These are phyloP conservation scores for Tulasnella calospora DNA, from an alignment of 768 basidiomycete species.

Conservation along the genomic window DNA sequence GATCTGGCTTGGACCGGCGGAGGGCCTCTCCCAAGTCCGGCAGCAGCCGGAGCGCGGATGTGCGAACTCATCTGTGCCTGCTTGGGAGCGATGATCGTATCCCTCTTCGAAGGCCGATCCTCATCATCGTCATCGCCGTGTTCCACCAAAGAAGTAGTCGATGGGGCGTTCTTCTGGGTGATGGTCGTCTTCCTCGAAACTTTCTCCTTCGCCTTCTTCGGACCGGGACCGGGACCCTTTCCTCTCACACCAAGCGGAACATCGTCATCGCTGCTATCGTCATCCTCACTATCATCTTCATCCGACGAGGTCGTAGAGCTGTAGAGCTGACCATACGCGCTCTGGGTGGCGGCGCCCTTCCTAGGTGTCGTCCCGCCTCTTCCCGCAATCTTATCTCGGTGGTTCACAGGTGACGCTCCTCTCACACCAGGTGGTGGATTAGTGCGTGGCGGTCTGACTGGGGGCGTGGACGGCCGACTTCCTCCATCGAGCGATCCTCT, in stretches of 20 bases:
- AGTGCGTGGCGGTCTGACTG: background rate
- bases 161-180: conserved; percentile 16
- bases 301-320: conserved; percentile 8
- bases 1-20: background rate
- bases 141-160: background rate
- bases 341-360: background rate
- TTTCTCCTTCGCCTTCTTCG: background rate
- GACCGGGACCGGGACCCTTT: background rate
- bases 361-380: background rate
- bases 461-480: background rate
- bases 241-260: conserved; percentile 8
- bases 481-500: conserved; percentile 5
- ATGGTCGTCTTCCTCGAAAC: conserved; percentile 19
- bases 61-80: background rate
- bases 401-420: conserved; percentile 7
- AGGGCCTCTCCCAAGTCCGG: background rate
- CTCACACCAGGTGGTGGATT: conserved; percentile 12
- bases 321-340: conserved; percentile 18
- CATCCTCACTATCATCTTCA: conserved; percentile 14
- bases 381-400: background rate
- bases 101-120: background rate
- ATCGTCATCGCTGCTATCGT: conserved; percentile 14
- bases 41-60: background rate
- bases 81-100: background rate
- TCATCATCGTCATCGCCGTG: background rate